phyloP scores from a whole-genome alignment of 2,329 filamentous ascomycete species.

The Cadophora malorum region DNA sequence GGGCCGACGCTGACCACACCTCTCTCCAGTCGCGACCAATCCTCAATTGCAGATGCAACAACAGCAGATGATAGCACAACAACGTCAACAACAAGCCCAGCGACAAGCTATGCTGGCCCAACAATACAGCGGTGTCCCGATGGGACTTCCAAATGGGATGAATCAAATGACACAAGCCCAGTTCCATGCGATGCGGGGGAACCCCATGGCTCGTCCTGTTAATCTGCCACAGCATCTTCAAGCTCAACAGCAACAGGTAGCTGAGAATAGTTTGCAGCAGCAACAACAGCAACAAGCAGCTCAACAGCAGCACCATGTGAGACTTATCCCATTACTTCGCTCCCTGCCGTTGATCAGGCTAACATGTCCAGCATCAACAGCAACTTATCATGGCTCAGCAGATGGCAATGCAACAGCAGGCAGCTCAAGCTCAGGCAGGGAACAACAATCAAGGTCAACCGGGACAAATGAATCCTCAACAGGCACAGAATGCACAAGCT shows the following conservation, averaged over 20 bases:
- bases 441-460: constrained; percentile 52
- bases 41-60: constrained; percentile 45
- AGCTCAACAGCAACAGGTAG: constrained; percentile 47
- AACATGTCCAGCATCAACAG: constrained; percentile 37
- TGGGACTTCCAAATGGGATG: constrained; percentile 61
- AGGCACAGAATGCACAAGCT: constrained; percentile 48
- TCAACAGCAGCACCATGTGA: constrained; percentile 41
- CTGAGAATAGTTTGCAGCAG: constrained; percentile 48
- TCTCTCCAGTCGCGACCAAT: constrained; percentile 20
- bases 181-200: constrained; percentile 56
- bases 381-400: constrained; percentile 55
- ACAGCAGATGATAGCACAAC: constrained; percentile 35
- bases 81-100: constrained; percentile 45
- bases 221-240: constrained; percentile 54
- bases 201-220: constrained; percentile 52
- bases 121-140: constrained; percentile 59
- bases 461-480: constrained; percentile 56
- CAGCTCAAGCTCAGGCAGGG: constrained; percentile 51
- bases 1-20: constrained; percentile 21
- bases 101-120: constrained; percentile 61
- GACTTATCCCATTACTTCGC: constrained; percentile 15
- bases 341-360: constrained; percentile 16
- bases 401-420: constrained; percentile 54
- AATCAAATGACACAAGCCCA: constrained; percentile 58
- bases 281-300: constrained; percentile 50